A percentile compares a stretch with the other conserved stretches of the same genome.
Conservation (phyloP, 2,329 filamentous ascomycete species). For the Ciborinia camelliae region DNA sequence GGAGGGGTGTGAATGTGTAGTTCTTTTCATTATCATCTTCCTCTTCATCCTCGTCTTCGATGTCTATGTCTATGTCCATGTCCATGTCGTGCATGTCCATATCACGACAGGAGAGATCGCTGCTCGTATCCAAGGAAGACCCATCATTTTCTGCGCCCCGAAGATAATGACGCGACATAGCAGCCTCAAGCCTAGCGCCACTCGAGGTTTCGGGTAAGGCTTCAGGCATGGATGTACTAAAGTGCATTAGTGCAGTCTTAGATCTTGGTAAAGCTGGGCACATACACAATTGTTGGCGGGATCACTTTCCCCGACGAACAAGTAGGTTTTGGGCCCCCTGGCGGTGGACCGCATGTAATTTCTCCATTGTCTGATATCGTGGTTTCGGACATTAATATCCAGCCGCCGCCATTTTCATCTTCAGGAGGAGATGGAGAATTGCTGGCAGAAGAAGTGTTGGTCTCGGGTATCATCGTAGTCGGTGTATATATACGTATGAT, state of each 20-base stretch:
- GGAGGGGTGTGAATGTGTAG: background rate
- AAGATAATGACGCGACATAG: background rate
- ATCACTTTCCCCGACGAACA: background rate
- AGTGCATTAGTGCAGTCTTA: background rate
- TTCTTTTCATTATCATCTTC: background rate
- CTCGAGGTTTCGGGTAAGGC: background rate
- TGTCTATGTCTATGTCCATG: background rate
- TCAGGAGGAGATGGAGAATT: background rate
- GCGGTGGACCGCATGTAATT: background rate
- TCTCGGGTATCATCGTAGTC: too few species aligned
- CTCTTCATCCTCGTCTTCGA: background rate
- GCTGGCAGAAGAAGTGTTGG: background rate
- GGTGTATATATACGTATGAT: background rate
- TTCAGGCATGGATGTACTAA: background rate
- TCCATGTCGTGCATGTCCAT: background rate
- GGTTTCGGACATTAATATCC: background rate
- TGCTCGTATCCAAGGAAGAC: too few species aligned
- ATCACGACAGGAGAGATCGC: background rate
- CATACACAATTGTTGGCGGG: background rate
- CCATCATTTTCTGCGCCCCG: background rate
- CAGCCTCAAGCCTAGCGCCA: background rate
- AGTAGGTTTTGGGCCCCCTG: background rate
- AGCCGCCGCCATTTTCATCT: background rate
- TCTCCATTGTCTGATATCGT: background rate
- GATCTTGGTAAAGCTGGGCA: background rate